phyloP scores from a whole-genome alignment of 2,329 filamentous ascomycete genomes.

The Dichotomopilus funicola region DNA sequence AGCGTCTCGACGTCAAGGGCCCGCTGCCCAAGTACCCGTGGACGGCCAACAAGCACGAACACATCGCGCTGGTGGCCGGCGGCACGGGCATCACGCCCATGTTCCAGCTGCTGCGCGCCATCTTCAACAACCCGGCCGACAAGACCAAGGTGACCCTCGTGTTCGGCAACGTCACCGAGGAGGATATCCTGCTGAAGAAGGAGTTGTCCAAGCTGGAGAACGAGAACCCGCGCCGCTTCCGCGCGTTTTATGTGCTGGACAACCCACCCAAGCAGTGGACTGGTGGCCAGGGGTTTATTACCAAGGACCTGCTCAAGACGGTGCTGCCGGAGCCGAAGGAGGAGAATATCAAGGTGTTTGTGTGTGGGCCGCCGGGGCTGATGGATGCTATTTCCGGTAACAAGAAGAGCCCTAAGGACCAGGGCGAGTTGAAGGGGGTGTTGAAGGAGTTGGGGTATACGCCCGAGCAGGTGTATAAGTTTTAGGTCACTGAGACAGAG shows the following conservation, averaged over 20 bases:
- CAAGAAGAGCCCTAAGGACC: conserved; percentile 89
- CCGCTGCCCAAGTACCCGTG: conserved; percentile 91
- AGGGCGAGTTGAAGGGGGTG: conserved; percentile 79
- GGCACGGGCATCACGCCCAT: conserved; percentile 97
- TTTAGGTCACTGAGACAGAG: conserved; percentile 41
- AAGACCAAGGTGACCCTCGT: conserved; percentile 96
- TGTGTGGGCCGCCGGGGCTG: conserved; percentile 86
- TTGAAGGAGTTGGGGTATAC: conserved; percentile 55
- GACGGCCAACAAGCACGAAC: conserved; percentile 85
- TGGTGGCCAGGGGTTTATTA: conserved; percentile 73
- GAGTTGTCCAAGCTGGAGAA: conserved; percentile 87
- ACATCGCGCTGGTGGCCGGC: conserved; percentile 82
- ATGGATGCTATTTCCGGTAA: conserved; percentile 87
- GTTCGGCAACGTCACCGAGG: conserved; percentile 82
- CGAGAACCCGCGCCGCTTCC: conserved; percentile 90
- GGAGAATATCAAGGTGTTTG: conserved; percentile 92
- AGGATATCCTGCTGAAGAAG: conserved; percentile 84
- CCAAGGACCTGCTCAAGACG: conserved; percentile 88
- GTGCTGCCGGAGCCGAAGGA: conserved; percentile 88
- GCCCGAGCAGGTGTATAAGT: conserved; percentile 87
- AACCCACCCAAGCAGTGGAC: conserved; percentile 73
- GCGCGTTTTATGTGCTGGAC: conserved; percentile 89
- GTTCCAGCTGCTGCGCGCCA: conserved; percentile 86
- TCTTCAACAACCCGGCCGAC: conserved; percentile 94
- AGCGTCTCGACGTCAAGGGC: conserved; percentile 86